Base-by-base conservation (phyloP, 139 green algal genomes). In the Pleodorina starrii region DNA sequence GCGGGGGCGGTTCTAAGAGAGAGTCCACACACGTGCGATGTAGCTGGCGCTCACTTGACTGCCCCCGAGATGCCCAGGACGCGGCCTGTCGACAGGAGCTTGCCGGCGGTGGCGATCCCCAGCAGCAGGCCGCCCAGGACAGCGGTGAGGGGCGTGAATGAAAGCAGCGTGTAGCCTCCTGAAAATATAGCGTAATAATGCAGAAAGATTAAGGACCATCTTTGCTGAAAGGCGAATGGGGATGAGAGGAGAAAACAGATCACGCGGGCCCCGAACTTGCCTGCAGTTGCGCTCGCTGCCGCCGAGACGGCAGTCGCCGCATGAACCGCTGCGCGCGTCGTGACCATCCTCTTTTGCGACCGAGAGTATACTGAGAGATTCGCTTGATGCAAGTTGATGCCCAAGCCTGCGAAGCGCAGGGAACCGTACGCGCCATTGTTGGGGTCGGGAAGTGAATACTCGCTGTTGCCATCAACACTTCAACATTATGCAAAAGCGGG, bases 31-130 rank as follows among this genome's bases (percentile, higher is more conserved):
- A n/a, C n/a, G n/a, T n/a, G n/a, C n/a, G n/a, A n/a, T n/a, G n/a
- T n/a, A n/a, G n/a, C n/a, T n/a, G n/a, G 72, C 3, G 57, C 91
- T 82, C 80, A 94, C 92, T 91, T 94, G 71, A 93, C 51, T 23
- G 84, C 89, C 1, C 93, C 93, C 9, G 84, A 92, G 36, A 95
- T 93, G 46, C 93, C 93, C 59, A 96, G 90, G 19, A 95, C 90
- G 19, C 92, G 90, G 1, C 93, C 93, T 29, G 91, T 96, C 7
- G 92, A 44, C 3, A 92, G 54, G 19, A 93, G 84, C 88, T 95
- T 95, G 75, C 60, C 91, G 0, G 80, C 81, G 6, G 86, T 69
- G 54, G 91, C 91, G 0, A 89, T 36, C 23, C 91, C 91, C 0
- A 95, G 80, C 23, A 92, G 36, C 5, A 93, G 43, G 4, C 93